These are phyloP conservation scores for Tympanopsis confertula DNA, from an alignment of 2,329 filamentous ascomycete genomes.

Conservation along the genomic window DNA sequence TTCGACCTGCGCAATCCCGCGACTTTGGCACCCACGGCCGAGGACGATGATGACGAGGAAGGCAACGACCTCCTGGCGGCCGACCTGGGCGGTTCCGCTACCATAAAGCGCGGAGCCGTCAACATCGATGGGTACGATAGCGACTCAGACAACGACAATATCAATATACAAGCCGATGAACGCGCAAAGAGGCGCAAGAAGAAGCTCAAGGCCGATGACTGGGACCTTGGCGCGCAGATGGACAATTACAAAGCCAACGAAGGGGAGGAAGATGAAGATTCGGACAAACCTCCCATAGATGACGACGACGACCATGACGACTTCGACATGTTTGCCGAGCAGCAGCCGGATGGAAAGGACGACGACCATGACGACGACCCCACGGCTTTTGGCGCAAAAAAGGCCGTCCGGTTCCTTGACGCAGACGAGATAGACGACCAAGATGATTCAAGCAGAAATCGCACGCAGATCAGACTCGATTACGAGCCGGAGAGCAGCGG, in stretches of 20 bases:
- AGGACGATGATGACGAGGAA: constrained; percentile 23
- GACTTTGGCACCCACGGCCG: constrained; percentile 17
- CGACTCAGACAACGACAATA: constrained; percentile 84
- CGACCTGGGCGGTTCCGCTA: constrained; percentile 71
- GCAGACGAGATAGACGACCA: constrained; percentile 65
- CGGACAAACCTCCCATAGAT: constrained; percentile 14
- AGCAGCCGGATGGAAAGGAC: constrained; percentile 43
- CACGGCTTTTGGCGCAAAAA: constrained; percentile 39
- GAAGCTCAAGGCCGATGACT: constrained; percentile 28
- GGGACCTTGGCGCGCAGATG: constrained; percentile 36
- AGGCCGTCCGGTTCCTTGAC: constrained; percentile 49
- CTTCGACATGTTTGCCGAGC: constrained; percentile 75
- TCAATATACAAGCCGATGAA: constrained; percentile 61
- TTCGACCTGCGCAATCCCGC: not conserved
- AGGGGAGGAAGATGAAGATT: constrained; percentile 24
- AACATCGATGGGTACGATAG: constrained; percentile 96
- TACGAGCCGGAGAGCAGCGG: constrained; percentile 35
- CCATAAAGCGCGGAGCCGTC: constrained; percentile 82
- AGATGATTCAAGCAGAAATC: constrained; percentile 60
- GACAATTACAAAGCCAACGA: constrained; percentile 38
- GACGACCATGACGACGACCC: constrained; percentile 38
- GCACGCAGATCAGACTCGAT: constrained; percentile 57
- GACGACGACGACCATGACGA: constrained; percentile 43
- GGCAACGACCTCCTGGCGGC: constrained; percentile 66
- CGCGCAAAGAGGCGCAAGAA: constrained; percentile 34